Percentiles rank a stretch among this genome's conserved stretches.
phyloP scores from a whole-genome alignment of 139 green algal genomes.

The Coelastrella sp. region DNA sequence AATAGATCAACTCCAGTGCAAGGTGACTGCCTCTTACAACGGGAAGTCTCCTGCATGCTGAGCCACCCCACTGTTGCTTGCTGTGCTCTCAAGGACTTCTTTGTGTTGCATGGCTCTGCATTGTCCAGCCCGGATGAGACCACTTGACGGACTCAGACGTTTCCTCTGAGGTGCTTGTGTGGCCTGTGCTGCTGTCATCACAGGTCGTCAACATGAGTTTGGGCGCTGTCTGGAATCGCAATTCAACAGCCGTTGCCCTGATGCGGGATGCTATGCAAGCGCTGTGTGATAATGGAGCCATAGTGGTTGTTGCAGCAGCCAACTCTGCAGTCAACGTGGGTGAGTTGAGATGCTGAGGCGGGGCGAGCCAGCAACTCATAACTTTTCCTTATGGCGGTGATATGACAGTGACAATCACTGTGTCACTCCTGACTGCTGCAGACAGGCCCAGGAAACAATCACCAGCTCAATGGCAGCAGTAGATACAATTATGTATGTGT shows the following conservation, averaged over 20 bases:
- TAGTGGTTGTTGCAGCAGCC: slow-evolving; percentile 5
- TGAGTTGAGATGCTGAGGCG: background rate
- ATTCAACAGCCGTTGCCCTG: background rate
- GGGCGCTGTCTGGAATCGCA: background rate
- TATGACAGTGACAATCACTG: background rate
- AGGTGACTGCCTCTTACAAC: too few species aligned
- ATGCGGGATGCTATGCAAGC: background rate
- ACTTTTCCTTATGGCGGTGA: background rate
- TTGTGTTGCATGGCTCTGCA: too few species aligned
- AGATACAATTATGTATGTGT: too few species aligned
- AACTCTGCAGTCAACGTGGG: background rate
- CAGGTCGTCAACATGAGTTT: slow-evolving; percentile 1
- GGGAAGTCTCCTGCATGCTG: too few species aligned
- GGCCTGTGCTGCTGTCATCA: background rate
- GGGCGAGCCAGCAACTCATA: background rate
- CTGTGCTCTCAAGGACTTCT: too few species aligned
- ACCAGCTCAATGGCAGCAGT: background rate
- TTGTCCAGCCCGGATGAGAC: too few species aligned
- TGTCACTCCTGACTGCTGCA: background rate
- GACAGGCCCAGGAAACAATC: too few species aligned
- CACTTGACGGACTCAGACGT: too few species aligned
- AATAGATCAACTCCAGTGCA: too few species aligned
- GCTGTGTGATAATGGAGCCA: background rate
- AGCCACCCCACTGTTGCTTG: too few species aligned
- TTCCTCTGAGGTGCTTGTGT: too few species aligned